phyloP scores from a whole-genome alignment of 192 early-diverging fungal species.

The Coemansia sp. region DNA sequence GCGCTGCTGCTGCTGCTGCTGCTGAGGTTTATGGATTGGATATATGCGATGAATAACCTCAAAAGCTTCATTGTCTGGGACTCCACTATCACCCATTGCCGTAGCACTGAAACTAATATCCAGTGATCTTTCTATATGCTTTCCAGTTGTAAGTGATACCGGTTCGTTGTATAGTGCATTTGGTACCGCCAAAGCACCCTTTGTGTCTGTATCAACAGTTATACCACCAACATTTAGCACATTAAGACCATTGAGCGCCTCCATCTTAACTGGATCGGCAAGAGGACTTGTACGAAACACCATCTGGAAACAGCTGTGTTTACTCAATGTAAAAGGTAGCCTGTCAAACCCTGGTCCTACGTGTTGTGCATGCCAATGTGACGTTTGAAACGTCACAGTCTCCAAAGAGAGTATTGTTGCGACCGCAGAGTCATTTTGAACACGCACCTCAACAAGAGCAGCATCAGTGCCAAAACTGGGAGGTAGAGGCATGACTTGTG shows the following conservation, averaged over 20 bases:
- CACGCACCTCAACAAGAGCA: slow-evolving; percentile 27
- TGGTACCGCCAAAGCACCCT: not conserved
- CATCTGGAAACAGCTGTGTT: slow-evolving; percentile 19
- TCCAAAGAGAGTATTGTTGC: slow-evolving; percentile 6
- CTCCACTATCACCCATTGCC: not conserved
- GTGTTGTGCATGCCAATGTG: slow-evolving; percentile 35
- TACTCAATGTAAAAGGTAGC: slow-evolving; percentile 15
- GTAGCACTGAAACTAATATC: not conserved
- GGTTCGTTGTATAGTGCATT: not conserved
- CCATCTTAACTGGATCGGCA: not conserved
- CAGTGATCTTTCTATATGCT: not conserved
- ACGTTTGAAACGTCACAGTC: slow-evolving; percentile 13
- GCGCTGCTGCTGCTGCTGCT: slow-evolving; percentile 2
- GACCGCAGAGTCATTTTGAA: slow-evolving; percentile 11
- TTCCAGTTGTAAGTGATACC: not conserved
- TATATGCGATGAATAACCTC: slow-evolving; percentile 1
- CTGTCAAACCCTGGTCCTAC: slow-evolving; percentile 7
- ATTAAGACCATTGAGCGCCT: slow-evolving; percentile 8
- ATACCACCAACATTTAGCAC: slow-evolving; percentile 17
- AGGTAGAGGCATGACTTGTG: slow-evolving; percentile 24
- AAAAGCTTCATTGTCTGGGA: not conserved
- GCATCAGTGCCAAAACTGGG: slow-evolving; percentile 33
- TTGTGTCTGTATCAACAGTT: not conserved
- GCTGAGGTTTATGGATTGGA: not conserved
- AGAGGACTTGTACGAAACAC: slow-evolving; percentile 24